phyloP scores from a whole-genome alignment of 2,329 filamentous ascomycete species.

The Parafenestella ontariensis region DNA sequence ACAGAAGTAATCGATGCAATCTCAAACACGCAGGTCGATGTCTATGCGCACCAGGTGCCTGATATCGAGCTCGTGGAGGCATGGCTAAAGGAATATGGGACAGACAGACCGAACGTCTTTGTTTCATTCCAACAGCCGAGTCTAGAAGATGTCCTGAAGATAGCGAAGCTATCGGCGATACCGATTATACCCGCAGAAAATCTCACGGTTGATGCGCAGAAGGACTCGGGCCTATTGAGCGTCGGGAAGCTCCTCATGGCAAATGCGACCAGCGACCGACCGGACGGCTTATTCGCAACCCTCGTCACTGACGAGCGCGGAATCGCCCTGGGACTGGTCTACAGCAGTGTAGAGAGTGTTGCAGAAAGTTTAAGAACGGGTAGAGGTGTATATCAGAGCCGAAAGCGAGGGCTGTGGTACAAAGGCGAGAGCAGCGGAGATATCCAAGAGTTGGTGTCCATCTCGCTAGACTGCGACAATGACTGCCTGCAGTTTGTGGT shows the following conservation, averaged over 20 bases:
- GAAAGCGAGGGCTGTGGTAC: constrained; percentile 94
- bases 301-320: constrained; percentile 90
- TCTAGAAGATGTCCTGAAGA: constrained; percentile 49
- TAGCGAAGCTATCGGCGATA: constrained; percentile 60
- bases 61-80: constrained; percentile 54
- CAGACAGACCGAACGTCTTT: constrained; percentile 58
- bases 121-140: constrained; percentile 55
- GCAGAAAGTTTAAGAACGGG: constrained; percentile 83
- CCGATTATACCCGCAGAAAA: constrained; percentile 76
- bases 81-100: constrained; percentile 59
- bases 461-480: constrained; percentile 90
- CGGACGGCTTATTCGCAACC: constrained; percentile 85
- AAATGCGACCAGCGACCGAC: constrained; percentile 79
- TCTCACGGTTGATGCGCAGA: constrained; percentile 70
- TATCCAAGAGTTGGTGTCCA: constrained; percentile 83
- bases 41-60: constrained; percentile 53
- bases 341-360: constrained; percentile 91
- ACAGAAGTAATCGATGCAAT: constrained; percentile 51
- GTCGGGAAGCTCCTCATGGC: constrained; percentile 75
- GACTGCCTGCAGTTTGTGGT: constrained; percentile 93
- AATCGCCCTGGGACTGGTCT: constrained; percentile 85
- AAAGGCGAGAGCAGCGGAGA: constrained; percentile 96
- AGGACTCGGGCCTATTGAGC: constrained; percentile 67
- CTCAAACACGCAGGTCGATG: constrained; percentile 52
- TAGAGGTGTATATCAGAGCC: constrained; percentile 90